Evolutionary conservation across 140 eudicot genomes (phyloP), one percentile per base, ranked within the genome.

Genomic region (Flaveria floridana): DNA sequence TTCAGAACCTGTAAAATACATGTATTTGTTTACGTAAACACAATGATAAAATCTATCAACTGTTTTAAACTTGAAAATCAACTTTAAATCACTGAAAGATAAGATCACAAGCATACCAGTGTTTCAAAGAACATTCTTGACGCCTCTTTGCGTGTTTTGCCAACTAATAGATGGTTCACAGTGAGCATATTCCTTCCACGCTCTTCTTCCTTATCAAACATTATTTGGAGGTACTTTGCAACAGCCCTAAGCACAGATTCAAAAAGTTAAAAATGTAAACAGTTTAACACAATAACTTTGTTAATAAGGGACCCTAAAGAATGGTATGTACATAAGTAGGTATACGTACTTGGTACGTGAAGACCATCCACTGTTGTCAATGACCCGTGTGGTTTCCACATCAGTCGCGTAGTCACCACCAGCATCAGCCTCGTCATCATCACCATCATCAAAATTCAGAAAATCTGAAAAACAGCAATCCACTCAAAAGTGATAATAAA

Each of bases 91-190:
- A 20, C 65, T 8, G 6, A 18, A 56, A 56, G 63, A 7, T 26
- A 28, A 34, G 41, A 34, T 34, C 42, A 28, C 11, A 64, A 7
- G 55, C 47, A 10, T 48, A 95, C 99, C 92, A 91, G 72, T 84
- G 99, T 84, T 80, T 95, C 99, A 59, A 95, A 95, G 77, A 95
- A 95, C 99, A 95, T 95, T 68, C 99, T 95, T 34, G 99, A 91
- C 5, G 99, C 99, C 71, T 95, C 99, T 86, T 89, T 95, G 56
- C 99, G 95, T 34, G 97, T 84, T 89, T 95, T 95, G 13, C 95
- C 88, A 58, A 71, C 84, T 23, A 95, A 84, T 16, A 95, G 81
- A 74, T 75, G 87, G 83, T 89, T 90, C 81, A 91, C 80, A 8
- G 92, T 77, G 62, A 95, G 72, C 81, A 74, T 79, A 76, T 71